phyloP scores from a whole-genome alignment of 176 grass and related monocot genomes.

The Bothriochloa decipiens region DNA sequence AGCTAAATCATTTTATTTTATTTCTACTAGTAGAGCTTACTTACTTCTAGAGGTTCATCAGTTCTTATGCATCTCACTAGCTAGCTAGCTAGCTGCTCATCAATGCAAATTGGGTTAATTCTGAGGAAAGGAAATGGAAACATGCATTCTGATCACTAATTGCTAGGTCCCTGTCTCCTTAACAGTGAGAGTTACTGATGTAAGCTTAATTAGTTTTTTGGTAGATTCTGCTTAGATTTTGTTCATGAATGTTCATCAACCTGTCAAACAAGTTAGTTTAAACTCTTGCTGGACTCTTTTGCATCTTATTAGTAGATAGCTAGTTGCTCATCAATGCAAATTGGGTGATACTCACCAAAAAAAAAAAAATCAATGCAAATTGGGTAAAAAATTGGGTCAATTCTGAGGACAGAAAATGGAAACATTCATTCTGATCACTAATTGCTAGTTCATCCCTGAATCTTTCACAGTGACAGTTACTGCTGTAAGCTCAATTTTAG shows the following conservation, averaged over 20 bases:
- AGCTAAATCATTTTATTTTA: not conserved
- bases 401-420: conserved; percentile 25
- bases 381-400: not conserved
- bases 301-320: too few relatives aligned
- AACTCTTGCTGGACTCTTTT: too few relatives aligned
- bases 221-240: conserved; percentile 13
- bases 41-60: too few relatives aligned
- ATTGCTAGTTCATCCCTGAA: conserved; percentile 29
- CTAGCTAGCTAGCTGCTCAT: too few relatives aligned
- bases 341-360: too few relatives aligned
- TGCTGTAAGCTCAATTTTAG: conserved; percentile 1
- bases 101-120: not conserved
- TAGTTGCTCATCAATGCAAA: too few relatives aligned
- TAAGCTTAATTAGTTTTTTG: not conserved
- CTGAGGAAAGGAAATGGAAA: conserved; percentile 28
- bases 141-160: conserved; percentile 40
- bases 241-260: too few relatives aligned
- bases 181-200: conserved; percentile 28
- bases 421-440: conserved; percentile 43
- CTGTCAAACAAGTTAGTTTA: too few relatives aligned
- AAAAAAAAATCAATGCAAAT: too few relatives aligned
- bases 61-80: too few relatives aligned
- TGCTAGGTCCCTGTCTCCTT: not conserved
- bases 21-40: too few relatives aligned
- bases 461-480: conserved; percentile 24